Evolutionary conservation across 176 grass and related monocot genomes (phyloP), one percentile per base, ranked within the genome.

Genomic region (Hsuehochloa calcarea): DNA sequence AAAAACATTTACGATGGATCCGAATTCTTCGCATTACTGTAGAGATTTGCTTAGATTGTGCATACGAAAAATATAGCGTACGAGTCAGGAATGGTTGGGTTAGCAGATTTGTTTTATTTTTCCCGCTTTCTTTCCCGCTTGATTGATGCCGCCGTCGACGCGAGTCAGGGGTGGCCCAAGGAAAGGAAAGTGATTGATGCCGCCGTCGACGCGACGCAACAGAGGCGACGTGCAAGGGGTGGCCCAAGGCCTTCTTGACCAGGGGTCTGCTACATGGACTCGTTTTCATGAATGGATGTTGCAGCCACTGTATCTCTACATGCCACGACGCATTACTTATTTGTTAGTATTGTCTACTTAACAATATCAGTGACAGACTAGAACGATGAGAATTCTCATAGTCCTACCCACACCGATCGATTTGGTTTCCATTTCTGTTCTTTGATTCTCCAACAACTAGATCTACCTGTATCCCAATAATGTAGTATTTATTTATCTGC

Each of bases 401-500:
- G 68, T 26, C 22, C 41, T 7, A 66, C 17, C 26, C 50, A 50
- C 61, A 13, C 1, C 14, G 25, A 34, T 40, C 14, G 44, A 50
- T 45, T 43, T 45, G 39, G 5, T 45, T 27, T 44, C 75, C 35
- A 12, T 60, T 41, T 8, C 46, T 72, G 6, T 13, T 19, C 23
- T 70, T 23, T 29, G 56, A 29, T 64, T 31, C 64, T 23, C 50
- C 23, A 44, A 35, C 3, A n/a, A 8, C 15, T 19, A 40, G 63
- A 16, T 47, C 47, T 73, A 62, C 50, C 38, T 68, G 73, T 20
- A 77, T 78, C 50, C 38, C 50, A 85, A n/a, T 1, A 78, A 78
- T 39, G 5, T n/a, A 22, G 7, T 3, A n/a, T n/a, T 17, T 54
- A 11, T 55, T 54, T 55, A 38, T 56, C 19, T 22, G 22, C 22